Base-by-base conservation (phyloP, 1,284 basidiomycete genomes). In the Pseudozyma sp. region DNA sequence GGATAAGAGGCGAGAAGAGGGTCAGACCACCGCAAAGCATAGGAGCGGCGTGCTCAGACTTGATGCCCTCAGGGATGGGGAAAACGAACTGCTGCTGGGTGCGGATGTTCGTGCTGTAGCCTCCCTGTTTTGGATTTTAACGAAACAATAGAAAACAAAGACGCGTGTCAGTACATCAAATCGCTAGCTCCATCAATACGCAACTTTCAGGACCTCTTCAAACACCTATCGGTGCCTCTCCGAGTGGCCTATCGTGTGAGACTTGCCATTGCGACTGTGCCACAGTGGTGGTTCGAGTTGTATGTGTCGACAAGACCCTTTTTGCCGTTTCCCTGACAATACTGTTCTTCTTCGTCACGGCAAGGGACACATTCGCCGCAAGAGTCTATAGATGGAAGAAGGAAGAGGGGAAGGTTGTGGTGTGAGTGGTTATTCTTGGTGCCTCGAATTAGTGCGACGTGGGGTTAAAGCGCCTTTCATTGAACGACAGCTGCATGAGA, bases 81-180 rank as follows among this genome's bases (percentile, higher is more conserved):
- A 92, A 91, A 47, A 91, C 90, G 80, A 90, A 92, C 68, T 87
- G 88, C 77, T 91, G 87, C 75, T 91, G 89, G 0, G 89, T 90
- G 52, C 91, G 89, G 70, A 91, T 89, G 70, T 88, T 88, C 38
- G 89, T 90, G 5, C 89, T 88, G 86, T 91, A 92, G 9, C 92
- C 91, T 57, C 89, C 90, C 64, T 88, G 86, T 1, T 86, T 80
- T 58, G 85, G 85, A 14, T 31, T 31, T 31, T 6, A 31, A 31
- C 25, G 25, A 31, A 31, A 31, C 25, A 31, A 31, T 31, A 31
- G 25, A 31, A 31, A 31, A 31, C 25, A 31, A 31, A 31, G 25
- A 31, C 6, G 25, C 25, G 25, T 31, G 25, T 31, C 25, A 31
- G 25, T 31, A 31, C 6, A 6, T 31, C 3, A 31, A 31, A 31